These are phyloP conservation scores for Coniochaeta sp. DNA, from an alignment of 2,329 filamentous ascomycete species.

Conservation along the genomic window DNA sequence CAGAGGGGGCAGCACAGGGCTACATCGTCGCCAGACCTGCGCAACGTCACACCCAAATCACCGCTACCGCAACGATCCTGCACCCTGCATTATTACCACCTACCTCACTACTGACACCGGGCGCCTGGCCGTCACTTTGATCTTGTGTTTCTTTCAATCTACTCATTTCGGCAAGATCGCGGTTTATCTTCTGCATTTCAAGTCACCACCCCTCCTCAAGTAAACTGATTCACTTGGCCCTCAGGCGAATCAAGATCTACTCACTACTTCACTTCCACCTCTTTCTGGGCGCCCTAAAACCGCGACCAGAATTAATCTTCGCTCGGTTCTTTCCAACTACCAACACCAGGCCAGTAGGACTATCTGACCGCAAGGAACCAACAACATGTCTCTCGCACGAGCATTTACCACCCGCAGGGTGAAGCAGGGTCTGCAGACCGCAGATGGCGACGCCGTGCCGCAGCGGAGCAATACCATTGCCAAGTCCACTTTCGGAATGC, in stretches of 20 bases:
- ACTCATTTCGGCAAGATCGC: not conserved
- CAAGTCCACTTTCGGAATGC: slow-evolving; percentile 36
- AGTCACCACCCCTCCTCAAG: not conserved
- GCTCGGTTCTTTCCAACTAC: slow-evolving; percentile 39
- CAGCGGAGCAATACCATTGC: slow-evolving; percentile 45
- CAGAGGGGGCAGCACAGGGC: slow-evolving; percentile 1
- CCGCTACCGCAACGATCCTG: not conserved
- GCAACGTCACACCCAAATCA: not conserved
- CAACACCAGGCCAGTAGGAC: slow-evolving; percentile 43
- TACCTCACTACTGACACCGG: not conserved
- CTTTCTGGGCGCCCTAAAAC: not conserved
- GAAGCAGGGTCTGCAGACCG: slow-evolving; percentile 45
- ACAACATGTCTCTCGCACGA: slow-evolving; percentile 43
- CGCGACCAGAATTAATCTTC: not conserved
- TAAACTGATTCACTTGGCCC: not conserved
- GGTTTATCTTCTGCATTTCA: not conserved
- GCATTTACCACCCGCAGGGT: slow-evolving; percentile 65
- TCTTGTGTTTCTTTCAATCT: not conserved
- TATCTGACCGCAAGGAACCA: not conserved
- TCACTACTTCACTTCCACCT: not conserved
- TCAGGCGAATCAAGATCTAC: not conserved
- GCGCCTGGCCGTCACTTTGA: not conserved
- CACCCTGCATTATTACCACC: not conserved
- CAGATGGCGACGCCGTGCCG: slow-evolving; percentile 30
- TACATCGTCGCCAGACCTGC: slow-evolving; percentile 1